These are phyloP conservation scores for Septoria petroselini DNA, from an alignment of 2,329 filamentous ascomycete species.

Conservation along the genomic window DNA sequence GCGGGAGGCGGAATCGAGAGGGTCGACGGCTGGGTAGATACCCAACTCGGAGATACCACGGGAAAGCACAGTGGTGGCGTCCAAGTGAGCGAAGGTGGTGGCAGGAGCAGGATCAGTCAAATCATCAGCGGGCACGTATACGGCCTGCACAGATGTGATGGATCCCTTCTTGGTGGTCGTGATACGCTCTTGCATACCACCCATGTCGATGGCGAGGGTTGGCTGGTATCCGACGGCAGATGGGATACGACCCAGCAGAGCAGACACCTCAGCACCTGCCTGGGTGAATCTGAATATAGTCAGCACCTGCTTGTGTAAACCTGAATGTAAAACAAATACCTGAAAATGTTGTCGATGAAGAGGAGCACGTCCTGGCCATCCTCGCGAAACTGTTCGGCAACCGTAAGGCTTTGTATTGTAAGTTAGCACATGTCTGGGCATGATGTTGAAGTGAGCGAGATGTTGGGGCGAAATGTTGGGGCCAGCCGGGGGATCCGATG, in stretches of 20 bases:
- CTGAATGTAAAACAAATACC: too few relatives aligned
- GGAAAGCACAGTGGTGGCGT: slow-evolving; percentile 99
- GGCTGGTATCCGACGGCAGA: slow-evolving; percentile 99
- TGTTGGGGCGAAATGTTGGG: too few relatives aligned
- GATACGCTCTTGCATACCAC: slow-evolving; percentile 99
- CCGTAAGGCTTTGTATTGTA: slow-evolving; percentile 46
- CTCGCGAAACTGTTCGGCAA: slow-evolving; percentile 71
- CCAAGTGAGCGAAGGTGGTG: slow-evolving; percentile 99
- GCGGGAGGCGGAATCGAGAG: slow-evolving; percentile 98
- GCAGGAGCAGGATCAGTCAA: slow-evolving; percentile 99
- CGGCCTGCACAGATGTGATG: slow-evolving; percentile 99
- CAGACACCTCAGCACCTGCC: slow-evolving; percentile 99
- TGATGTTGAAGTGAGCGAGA: too few relatives aligned
- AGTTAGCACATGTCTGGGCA: slow-evolving; percentile 3
- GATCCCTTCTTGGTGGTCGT: slow-evolving; percentile 99
- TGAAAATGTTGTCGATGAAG: slow-evolving; percentile 99
- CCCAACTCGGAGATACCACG: slow-evolving; percentile 99
- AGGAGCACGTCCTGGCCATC: slow-evolving; percentile 95
- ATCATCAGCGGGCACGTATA: slow-evolving; percentile 99
- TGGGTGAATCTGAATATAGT: slow-evolving; percentile 99
- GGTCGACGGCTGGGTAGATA: slow-evolving; percentile 99
- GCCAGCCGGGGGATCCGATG: too few relatives aligned
- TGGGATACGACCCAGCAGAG: slow-evolving; percentile 97
- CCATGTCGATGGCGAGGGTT: slow-evolving; percentile 97
- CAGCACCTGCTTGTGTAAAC: slow-evolving; percentile 99